Evolutionary conservation across 2,329 filamentous ascomycete genomes (phyloP).

Genomic region (Clonostachys byssicola): DNA sequence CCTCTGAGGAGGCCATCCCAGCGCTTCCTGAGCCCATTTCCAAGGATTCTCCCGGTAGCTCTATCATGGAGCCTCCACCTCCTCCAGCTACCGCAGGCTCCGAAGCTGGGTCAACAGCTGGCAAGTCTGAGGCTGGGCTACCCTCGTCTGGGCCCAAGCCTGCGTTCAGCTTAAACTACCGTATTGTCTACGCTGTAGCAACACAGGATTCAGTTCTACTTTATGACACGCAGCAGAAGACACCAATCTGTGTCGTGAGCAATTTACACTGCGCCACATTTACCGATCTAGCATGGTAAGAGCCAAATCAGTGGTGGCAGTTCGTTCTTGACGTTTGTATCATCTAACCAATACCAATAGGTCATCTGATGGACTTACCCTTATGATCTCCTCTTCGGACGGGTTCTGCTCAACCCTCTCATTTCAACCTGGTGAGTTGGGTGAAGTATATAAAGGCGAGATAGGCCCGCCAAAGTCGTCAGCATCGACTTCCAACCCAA

Average conservation of each 20-base stretch:
- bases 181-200: slow-evolving; percentile 94
- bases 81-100: slow-evolving; percentile 34
- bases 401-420: slow-evolving; percentile 93
- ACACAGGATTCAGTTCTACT: slow-evolving; percentile 93
- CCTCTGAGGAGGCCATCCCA: slow-evolving; percentile 76
- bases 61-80: slow-evolving; percentile 81
- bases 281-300: slow-evolving; percentile 91
- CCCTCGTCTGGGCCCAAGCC: slow-evolving; percentile 58
- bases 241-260: slow-evolving; percentile 89
- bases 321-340: no score
- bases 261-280: slow-evolving; percentile 97
- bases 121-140: slow-evolving; percentile 31
- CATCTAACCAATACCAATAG: slow-evolving; percentile 13
- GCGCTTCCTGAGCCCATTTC: slow-evolving; percentile 68
- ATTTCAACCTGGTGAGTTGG: slow-evolving; percentile 79
- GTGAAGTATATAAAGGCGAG: slow-evolving; percentile 73
- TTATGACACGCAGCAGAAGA: slow-evolving; percentile 96
- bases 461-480: slow-evolving; percentile 42
- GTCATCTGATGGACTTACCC: slow-evolving; percentile 46
- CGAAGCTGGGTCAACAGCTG: slow-evolving; percentile 18
- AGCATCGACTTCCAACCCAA: slow-evolving; percentile 16
- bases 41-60: slow-evolving; percentile 50
- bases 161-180: slow-evolving; percentile 82
- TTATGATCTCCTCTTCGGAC: slow-evolving; percentile 96
- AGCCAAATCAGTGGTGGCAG: slow-evolving; percentile 3